These are phyloP conservation scores for Gracilaria vermiculophylla DNA, from an alignment of 23 red algal species.

Conservation along the genomic window DNA sequence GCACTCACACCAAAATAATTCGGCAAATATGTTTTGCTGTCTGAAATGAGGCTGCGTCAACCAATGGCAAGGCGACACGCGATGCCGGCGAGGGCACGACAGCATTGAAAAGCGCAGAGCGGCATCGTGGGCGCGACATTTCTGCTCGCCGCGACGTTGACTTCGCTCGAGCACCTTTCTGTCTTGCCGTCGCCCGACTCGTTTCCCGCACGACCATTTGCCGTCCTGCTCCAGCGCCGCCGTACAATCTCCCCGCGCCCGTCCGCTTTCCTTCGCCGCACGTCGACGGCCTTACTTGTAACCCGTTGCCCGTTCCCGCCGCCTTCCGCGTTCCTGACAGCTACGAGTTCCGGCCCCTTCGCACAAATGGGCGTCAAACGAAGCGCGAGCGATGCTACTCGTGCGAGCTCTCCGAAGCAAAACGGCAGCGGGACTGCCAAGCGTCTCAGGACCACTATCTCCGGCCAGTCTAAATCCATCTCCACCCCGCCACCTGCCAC, in stretches of 20 bases:
- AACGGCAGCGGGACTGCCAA: background rate
- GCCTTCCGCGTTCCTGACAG: background rate
- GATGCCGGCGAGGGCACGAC: background rate
- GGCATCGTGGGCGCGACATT: background rate
- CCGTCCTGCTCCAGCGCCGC: background rate
- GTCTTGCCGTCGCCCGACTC: background rate
- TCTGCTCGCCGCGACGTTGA: background rate
- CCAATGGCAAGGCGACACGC: background rate
- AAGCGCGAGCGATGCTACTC: slow-evolving; percentile 5
- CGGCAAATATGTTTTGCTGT: background rate
- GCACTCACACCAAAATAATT: no score
- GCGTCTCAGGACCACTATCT: slow-evolving; percentile 4
- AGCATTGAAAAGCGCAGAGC: background rate
- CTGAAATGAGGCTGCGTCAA: background rate
- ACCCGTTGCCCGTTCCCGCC: background rate
- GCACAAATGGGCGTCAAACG: slow-evolving; percentile 44
- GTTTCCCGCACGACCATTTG: background rate
- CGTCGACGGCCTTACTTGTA: background rate
- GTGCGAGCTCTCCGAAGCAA: background rate
- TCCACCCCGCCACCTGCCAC: slow-evolving; percentile 34
- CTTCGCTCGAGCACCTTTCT: background rate
- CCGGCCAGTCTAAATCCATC: background rate
- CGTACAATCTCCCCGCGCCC: background rate
- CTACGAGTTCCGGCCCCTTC: no score
- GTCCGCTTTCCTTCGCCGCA: background rate